Percentiles rank a stretch among this genome's conserved stretches.
Evolutionary conservation across 2,329 filamentous ascomycete species (phyloP).

Genomic region (Ceratocystis papillata): DNA sequence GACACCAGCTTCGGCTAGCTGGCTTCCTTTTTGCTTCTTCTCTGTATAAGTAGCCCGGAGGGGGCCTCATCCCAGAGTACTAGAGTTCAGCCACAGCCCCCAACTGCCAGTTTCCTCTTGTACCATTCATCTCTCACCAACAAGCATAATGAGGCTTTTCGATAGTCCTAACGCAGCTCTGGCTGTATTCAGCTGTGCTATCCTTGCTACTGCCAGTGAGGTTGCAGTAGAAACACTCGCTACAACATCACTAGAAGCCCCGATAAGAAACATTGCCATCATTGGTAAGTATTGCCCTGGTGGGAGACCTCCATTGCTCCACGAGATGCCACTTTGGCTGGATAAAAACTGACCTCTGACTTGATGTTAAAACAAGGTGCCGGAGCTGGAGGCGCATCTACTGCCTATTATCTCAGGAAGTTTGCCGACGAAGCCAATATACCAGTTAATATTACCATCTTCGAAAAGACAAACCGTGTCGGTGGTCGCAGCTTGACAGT

Average conservation of each 20-base stretch:
- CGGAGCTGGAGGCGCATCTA: conserved; percentile 75
- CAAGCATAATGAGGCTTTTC: background rate
- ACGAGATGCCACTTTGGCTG: background rate
- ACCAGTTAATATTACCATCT: conserved; percentile 70
- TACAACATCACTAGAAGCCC: background rate
- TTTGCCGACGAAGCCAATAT: conserved; percentile 53
- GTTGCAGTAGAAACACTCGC: background rate
- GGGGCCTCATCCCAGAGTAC: background rate
- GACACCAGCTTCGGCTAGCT: background rate
- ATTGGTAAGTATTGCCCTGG: conserved; percentile 27
- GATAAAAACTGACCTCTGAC: conserved; percentile 13
- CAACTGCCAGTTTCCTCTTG: no score
- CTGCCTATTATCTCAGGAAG: conserved; percentile 70
- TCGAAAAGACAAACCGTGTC: conserved; percentile 65
- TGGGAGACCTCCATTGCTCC: background rate
- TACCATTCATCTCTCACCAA: no score
- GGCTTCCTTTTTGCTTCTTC: background rate
- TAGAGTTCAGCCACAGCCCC: no score
- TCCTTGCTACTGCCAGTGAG: background rate
- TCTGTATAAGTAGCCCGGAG: no score
- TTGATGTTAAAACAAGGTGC: conserved; percentile 52
- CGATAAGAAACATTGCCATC: conserved; percentile 28
- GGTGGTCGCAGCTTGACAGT: conserved; percentile 84
- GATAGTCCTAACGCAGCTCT: background rate
- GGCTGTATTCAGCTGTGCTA: background rate